phyloP scores from a whole-genome alignment of 257 asterid species.

The Verbena officinalis region DNA sequence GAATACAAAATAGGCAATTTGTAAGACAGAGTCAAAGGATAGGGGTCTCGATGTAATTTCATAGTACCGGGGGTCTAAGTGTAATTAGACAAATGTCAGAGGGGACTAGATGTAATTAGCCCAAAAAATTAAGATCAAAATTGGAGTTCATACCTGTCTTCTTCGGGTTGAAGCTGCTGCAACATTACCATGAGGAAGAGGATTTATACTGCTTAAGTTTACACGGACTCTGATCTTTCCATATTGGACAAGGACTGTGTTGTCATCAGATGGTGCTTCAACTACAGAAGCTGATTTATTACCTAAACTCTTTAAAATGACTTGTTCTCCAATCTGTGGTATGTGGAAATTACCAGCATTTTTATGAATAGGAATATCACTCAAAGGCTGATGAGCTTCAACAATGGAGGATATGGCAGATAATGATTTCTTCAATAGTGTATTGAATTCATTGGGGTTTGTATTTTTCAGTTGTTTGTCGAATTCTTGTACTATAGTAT shows the following conservation, averaged over 20 bases:
- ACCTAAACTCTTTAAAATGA: constrained; percentile 65
- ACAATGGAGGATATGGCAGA: constrained; percentile 61
- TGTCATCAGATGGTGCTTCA: constrained; percentile 79
- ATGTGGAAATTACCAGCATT: constrained; percentile 36
- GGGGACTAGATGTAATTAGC: too few species aligned
- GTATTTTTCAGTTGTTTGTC: constrained; percentile 59
- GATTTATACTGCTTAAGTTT: constrained; percentile 41
- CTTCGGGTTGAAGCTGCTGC: constrained; percentile 41
- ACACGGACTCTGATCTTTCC: constrained; percentile 81
- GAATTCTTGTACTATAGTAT: constrained; percentile 59
- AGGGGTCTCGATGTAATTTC: too few species aligned
- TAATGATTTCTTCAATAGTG: constrained; percentile 71
- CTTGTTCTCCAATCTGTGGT: constrained; percentile 75
- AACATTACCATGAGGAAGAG: constrained; percentile 41
- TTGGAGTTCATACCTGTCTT: constrained; percentile 45
- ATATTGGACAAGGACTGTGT: constrained; percentile 73
- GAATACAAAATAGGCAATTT: too few species aligned
- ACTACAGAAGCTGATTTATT: constrained; percentile 78
- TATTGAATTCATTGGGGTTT: constrained; percentile 43
- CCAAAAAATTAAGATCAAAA: too few species aligned
- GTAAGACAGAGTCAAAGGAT: too few species aligned
- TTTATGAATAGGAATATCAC: constrained; percentile 39
- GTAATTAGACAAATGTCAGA: too few species aligned
- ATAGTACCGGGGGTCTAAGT: too few species aligned
- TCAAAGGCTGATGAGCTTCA: constrained; percentile 58